Conservation (phyloP, 768 basidiomycete species). For the Pisolithus tinctorius region DNA sequence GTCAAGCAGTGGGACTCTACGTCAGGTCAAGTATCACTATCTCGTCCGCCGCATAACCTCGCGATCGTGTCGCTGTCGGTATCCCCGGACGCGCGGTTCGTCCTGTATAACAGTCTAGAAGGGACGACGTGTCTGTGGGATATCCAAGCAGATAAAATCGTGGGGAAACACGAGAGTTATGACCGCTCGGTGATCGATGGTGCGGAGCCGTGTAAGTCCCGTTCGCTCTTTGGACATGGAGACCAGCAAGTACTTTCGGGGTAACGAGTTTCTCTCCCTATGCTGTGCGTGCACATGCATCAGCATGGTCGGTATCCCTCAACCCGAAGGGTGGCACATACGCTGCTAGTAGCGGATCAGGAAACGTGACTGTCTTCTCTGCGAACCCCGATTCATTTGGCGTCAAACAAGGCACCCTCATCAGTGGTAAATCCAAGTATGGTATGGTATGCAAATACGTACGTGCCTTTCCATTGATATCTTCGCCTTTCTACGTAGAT, state of each 20-base stretch:
- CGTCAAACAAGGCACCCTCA: conserved; percentile 45
- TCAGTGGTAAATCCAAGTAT: conserved; percentile 68
- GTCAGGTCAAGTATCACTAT: conserved; percentile 53
- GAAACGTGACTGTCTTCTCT: conserved; percentile 70
- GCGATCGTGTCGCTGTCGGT: conserved; percentile 79
- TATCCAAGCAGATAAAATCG: conserved; percentile 49
- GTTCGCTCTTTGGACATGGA: not conserved
- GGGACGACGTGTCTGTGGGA: conserved; percentile 78
- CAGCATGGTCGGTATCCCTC: conserved; percentile 83
- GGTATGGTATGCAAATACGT: conserved; percentile 73
- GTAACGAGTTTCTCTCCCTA: not conserved
- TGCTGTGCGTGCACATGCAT: not conserved
- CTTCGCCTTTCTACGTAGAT: not conserved
- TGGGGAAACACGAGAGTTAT: conserved; percentile 71
- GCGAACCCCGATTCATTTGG: conserved; percentile 63
- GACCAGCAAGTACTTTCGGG: not conserved
- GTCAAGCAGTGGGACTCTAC: conserved; percentile 67
- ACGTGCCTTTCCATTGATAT: conserved; percentile 12
- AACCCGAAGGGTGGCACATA: conserved; percentile 70
- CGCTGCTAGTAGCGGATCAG: conserved; percentile 65
- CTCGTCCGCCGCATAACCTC: conserved; percentile 71
- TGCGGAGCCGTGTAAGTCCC: conserved; percentile 61
- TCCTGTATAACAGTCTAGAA: conserved; percentile 77
- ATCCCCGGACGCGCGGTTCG: conserved; percentile 55
- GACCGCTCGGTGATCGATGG: conserved; percentile 45